phyloP scores from a whole-genome alignment of 2,329 filamentous ascomycete species.

The Erysiphe pulchra region DNA sequence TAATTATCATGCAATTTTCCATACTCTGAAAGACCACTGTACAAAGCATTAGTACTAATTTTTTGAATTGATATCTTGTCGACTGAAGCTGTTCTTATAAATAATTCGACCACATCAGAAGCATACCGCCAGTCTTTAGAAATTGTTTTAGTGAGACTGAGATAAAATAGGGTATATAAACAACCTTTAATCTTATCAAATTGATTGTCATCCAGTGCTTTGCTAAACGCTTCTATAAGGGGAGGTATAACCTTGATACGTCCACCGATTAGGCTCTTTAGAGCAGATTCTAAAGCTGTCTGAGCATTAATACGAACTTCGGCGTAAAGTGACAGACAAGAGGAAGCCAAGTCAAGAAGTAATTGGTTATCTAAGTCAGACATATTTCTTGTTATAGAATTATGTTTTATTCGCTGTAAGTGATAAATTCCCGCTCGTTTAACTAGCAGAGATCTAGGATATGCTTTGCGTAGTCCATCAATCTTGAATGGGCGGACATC shows the following conservation, averaged over 20 bases:
- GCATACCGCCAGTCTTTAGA: constrained; percentile 88
- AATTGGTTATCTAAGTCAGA: constrained; percentile 73
- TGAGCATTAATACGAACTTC: constrained; percentile 91
- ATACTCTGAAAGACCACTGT: constrained; percentile 62
- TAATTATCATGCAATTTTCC: constrained; percentile 69
- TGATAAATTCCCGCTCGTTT: constrained; percentile 89
- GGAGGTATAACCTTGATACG: constrained; percentile 72
- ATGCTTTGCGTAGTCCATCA: constrained; percentile 62
- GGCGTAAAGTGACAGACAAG: constrained; percentile 73
- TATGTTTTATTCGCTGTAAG: constrained; percentile 78
- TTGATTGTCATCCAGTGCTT: constrained; percentile 54
- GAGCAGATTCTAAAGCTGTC: constrained; percentile 70
- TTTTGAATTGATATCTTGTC: constrained; percentile 91
- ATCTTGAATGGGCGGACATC: constrained; percentile 88
- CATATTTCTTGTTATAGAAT: constrained; percentile 64
- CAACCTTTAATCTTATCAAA: constrained; percentile 85
- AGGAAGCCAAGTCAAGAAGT: constrained; percentile 67
- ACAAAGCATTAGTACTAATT: constrained; percentile 56
- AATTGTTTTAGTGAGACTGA: constrained; percentile 67
- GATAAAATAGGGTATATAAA: constrained; percentile 74
- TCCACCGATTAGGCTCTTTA: constrained; percentile 74
- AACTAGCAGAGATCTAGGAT: constrained; percentile 76
- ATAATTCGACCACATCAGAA: constrained; percentile 66
- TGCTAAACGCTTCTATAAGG: constrained; percentile 54
- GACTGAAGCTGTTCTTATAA: constrained; percentile 68